These are phyloP conservation scores for Balansia obtecta DNA, from an alignment of 2,329 filamentous ascomycete species.

Conservation along the genomic window DNA sequence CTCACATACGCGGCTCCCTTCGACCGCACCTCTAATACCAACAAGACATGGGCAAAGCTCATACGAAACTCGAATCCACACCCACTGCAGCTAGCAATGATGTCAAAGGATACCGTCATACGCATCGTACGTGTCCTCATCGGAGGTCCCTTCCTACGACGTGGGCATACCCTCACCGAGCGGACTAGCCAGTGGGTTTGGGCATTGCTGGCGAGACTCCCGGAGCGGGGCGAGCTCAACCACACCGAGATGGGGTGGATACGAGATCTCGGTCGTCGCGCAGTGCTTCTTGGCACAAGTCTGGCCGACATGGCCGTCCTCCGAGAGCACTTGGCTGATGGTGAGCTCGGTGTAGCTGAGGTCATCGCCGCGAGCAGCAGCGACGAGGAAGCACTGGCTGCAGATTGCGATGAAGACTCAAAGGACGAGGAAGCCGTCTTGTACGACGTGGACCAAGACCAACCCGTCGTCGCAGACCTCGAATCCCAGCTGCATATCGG, in stretches of 20 bases:
- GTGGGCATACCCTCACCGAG: conserved; percentile 45
- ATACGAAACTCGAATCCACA: conserved; percentile 42
- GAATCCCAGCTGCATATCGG: conserved; percentile 4
- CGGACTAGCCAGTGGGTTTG: conserved; percentile 75
- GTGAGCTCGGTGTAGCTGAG: conserved; percentile 29
- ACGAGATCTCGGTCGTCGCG: conserved; percentile 68
- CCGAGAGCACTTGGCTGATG: conserved; percentile 28
- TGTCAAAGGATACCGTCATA: conserved; percentile 55
- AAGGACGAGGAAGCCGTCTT: not conserved
- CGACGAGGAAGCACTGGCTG: conserved; percentile 23
- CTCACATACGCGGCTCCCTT: conserved; percentile 43
- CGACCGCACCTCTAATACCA: conserved; percentile 35
- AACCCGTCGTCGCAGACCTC: conserved; percentile 5
- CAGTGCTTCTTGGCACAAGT: conserved; percentile 46
- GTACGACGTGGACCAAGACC: not conserved
- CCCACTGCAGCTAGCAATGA: conserved; percentile 46
- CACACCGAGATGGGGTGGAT: conserved; percentile 65
- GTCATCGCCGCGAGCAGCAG: conserved; percentile 33
- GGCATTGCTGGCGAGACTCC: conserved; percentile 65
- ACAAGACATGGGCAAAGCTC: conserved; percentile 37
- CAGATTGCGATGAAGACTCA: conserved; percentile 14
- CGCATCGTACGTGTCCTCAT: conserved; percentile 56
- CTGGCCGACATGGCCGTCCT: conserved; percentile 40
- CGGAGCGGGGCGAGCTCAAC: conserved; percentile 61
- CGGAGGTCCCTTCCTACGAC: conserved; percentile 48